Conservation (phyloP, 2,329 filamentous ascomycete genomes). For the Seiridium unicorne region DNA sequence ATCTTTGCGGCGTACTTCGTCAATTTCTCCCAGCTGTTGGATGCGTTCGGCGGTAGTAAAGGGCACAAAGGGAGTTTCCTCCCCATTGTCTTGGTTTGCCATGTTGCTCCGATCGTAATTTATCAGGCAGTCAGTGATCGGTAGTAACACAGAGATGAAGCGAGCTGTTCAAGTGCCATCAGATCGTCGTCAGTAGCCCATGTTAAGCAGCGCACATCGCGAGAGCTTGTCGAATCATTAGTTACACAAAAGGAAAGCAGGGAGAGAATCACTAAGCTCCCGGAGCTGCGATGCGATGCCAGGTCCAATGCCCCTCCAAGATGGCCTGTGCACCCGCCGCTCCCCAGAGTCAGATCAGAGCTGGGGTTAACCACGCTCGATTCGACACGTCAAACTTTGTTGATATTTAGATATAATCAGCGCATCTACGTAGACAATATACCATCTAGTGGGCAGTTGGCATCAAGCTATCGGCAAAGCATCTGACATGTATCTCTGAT, state of each 20-base stretch:
- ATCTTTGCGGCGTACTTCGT: slow-evolving; percentile 48
- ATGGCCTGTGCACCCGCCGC: neutral
- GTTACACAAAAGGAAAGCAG: neutral
- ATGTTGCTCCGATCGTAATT: slow-evolving; percentile 1
- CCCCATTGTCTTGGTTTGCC: slow-evolving; percentile 16
- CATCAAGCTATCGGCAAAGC: neutral
- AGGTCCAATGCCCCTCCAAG: neutral
- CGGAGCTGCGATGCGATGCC: no score
- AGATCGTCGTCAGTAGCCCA: neutral
- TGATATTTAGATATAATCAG: no score
- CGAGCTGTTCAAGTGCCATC: neutral
- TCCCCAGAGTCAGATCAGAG: neutral
- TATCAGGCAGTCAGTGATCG: no score
- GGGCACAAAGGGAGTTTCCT: slow-evolving; percentile 38
- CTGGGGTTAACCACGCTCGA: no score
- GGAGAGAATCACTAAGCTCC: no score
- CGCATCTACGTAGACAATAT: no score
- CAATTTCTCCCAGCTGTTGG: slow-evolving; percentile 75
- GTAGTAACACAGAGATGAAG: no score
- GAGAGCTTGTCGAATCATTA: neutral
- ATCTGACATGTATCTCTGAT: neutral
- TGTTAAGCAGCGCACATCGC: no score
- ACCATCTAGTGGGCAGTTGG: neutral
- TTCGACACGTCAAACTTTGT: no score
- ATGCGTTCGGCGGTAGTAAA: slow-evolving; percentile 78